phyloP scores from a whole-genome alignment of 2,329 filamentous ascomycete species.

The Huntiella bhutanensis region DNA sequence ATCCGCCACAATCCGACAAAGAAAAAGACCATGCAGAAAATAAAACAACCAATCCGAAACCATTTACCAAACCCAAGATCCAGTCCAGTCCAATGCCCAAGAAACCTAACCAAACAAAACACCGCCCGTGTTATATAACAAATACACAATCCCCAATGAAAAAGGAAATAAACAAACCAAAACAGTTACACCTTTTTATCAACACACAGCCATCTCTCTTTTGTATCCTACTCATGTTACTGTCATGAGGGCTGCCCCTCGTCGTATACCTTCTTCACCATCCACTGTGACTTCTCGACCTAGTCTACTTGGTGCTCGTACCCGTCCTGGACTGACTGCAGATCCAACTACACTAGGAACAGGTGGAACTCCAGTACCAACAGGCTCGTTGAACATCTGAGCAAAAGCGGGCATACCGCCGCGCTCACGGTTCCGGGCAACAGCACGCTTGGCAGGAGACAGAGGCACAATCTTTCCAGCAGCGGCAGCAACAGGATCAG shows the following conservation, averaged over 20 bases:
- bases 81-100: not conserved
- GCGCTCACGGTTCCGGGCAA: slow-evolving; percentile 26
- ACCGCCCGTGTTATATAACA: not conserved
- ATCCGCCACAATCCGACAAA: too few relatives aligned
- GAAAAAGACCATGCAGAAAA: not conserved
- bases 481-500: slow-evolving; percentile 31
- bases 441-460: slow-evolving; percentile 16
- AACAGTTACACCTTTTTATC: not conserved
- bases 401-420: slow-evolving; percentile 43
- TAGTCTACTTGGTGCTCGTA: not conserved
- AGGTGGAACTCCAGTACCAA: slow-evolving; percentile 14
- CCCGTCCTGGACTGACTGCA: slow-evolving; percentile 12
- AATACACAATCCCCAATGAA: not conserved
- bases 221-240: not conserved
- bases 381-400: slow-evolving; percentile 44
- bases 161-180: not conserved
- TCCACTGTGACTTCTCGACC: slow-evolving; percentile 1
- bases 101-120: not conserved
- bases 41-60: not conserved
- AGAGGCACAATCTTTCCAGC: not conserved
- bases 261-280: slow-evolving; percentile 1
- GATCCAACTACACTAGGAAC: slow-evolving; percentile 15
- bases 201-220: not conserved
- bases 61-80: too few relatives aligned
- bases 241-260: slow-evolving; percentile 1